Evolutionary conservation across 2,329 filamentous ascomycete genomes (phyloP).

Genomic region (Zalaria sp.): DNA sequence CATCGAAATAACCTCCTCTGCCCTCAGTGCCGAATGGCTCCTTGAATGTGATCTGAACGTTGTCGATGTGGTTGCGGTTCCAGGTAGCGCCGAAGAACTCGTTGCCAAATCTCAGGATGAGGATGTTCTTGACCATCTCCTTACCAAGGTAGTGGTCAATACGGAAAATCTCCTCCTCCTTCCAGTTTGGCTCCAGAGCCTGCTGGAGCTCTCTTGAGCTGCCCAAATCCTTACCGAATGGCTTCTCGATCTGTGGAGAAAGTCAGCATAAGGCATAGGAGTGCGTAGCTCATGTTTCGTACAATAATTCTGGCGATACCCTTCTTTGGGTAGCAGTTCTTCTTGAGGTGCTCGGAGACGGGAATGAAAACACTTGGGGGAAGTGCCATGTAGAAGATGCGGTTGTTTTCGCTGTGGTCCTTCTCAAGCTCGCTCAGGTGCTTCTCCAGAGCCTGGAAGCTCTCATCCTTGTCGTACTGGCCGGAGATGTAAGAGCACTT

Average conservation of each 20-base stretch:
- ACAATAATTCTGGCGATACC: slow-evolving; percentile 93
- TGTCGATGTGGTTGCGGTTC: slow-evolving; percentile 99
- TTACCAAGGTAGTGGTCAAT: slow-evolving; percentile 99
- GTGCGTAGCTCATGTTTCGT: slow-evolving; percentile 21
- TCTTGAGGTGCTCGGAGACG: slow-evolving; percentile 93
- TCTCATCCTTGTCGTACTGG: slow-evolving; percentile 94
- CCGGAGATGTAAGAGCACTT: slow-evolving; percentile 92
- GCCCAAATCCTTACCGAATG: slow-evolving; percentile 90
- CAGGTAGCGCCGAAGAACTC: slow-evolving; percentile 97
- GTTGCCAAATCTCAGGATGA: slow-evolving; percentile 96
- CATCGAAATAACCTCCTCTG: slow-evolving; percentile 95
- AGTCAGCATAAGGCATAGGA: background rate
- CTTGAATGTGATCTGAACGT: slow-evolving; percentile 98
- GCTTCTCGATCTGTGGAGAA: slow-evolving; percentile 75
- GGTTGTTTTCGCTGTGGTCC: slow-evolving; percentile 68
- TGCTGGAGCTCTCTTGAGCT: slow-evolving; percentile 92
- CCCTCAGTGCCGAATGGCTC: slow-evolving; percentile 98
- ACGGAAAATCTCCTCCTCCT: slow-evolving; percentile 95
- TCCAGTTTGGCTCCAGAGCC: slow-evolving; percentile 94
- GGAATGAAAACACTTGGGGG: slow-evolving; percentile 96
- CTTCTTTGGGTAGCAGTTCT: slow-evolving; percentile 84
- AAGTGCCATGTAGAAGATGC: slow-evolving; percentile 98
- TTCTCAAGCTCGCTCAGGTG: slow-evolving; percentile 78
- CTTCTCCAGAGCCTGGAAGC: slow-evolving; percentile 71
- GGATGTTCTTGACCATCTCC: slow-evolving; percentile 99